These are phyloP conservation scores for Aspergillus conjunctus DNA, from an alignment of 495 filamentous ascomycete species.

Conservation along the genomic window DNA sequence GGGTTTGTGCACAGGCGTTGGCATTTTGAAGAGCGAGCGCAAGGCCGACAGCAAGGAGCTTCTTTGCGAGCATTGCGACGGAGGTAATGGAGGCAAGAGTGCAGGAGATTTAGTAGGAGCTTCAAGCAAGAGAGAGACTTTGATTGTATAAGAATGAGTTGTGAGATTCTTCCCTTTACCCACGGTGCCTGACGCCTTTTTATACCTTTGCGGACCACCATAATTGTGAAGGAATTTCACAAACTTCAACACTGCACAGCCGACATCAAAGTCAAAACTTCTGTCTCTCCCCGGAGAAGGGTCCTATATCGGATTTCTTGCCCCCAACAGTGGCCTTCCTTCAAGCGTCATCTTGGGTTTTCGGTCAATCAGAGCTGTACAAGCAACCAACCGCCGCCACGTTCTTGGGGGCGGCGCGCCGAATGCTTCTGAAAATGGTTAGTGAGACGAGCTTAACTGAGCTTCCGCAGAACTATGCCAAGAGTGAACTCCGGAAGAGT, in stretches of 20 bases:
- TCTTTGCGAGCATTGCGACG: slow-evolving; percentile 9
- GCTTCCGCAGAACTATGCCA: not conserved
- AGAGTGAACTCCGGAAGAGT: not conserved
- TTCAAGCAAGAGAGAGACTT: no score
- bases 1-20: slow-evolving; percentile 2
- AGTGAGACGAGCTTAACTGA: not conserved
- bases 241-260: not conserved
- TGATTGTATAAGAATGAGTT: no score
- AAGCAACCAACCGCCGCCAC: not conserved
- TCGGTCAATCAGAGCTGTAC: not conserved
- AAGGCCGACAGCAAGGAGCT: not conserved
- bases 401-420: not conserved
- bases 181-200: not conserved
- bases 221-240: not conserved
- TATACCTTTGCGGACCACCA: not conserved
- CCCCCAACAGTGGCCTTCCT: no score
- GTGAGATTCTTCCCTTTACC: no score
- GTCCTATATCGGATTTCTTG: not conserved
- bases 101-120: not conserved
- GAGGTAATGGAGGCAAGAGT: not conserved
- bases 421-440: not conserved
- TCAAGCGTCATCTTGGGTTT: not conserved
- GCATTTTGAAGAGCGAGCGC: slow-evolving; percentile 2
- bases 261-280: not conserved
- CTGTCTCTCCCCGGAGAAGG: not conserved